A percentile compares a stretch with the other conserved stretches of the same genome.
Conservation (phyloP, 1,284 basidiomycete species). For the Cryptococcus hybrid region DNA sequence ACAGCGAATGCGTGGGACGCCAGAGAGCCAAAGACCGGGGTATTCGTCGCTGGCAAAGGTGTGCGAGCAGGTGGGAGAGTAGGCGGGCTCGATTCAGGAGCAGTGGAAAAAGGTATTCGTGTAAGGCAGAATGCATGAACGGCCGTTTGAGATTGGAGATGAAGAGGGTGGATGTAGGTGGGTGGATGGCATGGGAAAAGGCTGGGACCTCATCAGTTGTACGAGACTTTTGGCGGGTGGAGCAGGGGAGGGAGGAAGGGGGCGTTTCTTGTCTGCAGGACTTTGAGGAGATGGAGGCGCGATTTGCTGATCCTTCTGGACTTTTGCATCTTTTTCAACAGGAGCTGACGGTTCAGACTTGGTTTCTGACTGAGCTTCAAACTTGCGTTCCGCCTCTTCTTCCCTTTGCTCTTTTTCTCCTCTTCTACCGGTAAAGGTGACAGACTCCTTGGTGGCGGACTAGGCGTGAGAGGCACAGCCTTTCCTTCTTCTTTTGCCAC, state of each 20-base stretch:
- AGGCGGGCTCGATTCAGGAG: conserved; percentile 8
- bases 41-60: conserved; percentile 10
- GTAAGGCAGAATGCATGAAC: conserved; percentile 30
- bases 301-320: neutral
- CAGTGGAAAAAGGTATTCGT: conserved; percentile 22
- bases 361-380: neutral
- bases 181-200: conserved; percentile 19
- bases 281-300: neutral
- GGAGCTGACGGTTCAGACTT: neutral
- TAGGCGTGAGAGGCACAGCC: too few relatives aligned
- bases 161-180: conserved; percentile 43
- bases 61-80: conserved; percentile 17
- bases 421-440: conserved; percentile 13
- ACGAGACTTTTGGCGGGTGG: neutral
- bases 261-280: conserved; percentile 6
- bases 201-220: neutral
- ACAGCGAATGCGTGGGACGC: conserved; percentile 45
- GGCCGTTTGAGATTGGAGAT: conserved; percentile 48
- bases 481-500: too few relatives aligned
- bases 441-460: too few relatives aligned
- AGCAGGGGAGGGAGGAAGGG: conserved; percentile 3
- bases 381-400: neutral
- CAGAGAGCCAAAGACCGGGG: conserved; percentile 44
- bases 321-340: too few relatives aligned
- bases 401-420: neutral